These are phyloP conservation scores for Plectosphaerella sp. DNA, from an alignment of 2,329 filamentous ascomycete species.

Conservation along the genomic window DNA sequence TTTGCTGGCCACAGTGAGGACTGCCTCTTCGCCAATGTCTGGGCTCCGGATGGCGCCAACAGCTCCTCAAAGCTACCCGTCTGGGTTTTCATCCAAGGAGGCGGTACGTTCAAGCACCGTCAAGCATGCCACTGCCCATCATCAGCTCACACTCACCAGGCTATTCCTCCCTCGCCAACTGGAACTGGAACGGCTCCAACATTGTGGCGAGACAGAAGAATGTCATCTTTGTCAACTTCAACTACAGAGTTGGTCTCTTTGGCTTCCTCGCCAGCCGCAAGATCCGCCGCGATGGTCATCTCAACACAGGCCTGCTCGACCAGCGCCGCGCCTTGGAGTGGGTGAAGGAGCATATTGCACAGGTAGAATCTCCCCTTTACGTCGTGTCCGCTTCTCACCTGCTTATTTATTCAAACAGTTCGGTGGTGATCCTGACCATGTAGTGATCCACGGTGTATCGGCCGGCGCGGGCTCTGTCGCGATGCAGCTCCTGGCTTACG, in stretches of 20 bases:
- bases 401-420: constrained; percentile 28
- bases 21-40: constrained; percentile 66
- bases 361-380: constrained; percentile 22
- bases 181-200: constrained; percentile 45
- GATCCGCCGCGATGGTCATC: constrained; percentile 47
- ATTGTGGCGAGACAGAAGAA: constrained; percentile 35
- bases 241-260: constrained; percentile 58
- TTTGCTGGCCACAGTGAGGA: constrained; percentile 44
- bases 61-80: constrained; percentile 57
- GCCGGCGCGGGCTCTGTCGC: constrained; percentile 56
- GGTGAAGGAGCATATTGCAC: constrained; percentile 54
- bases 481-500: constrained; percentile 43
- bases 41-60: constrained; percentile 52
- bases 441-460: constrained; percentile 58
- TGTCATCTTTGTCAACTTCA: constrained; percentile 56
- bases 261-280: constrained; percentile 58
- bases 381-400: background rate
- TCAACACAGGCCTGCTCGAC: constrained; percentile 62
- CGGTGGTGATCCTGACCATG: constrained; percentile 53
- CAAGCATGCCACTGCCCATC: background rate
- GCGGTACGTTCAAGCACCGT: constrained; percentile 11
- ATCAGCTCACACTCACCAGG: constrained; percentile 20
- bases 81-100: constrained; percentile 55
- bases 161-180: constrained; percentile 42
- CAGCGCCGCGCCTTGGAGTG: constrained; percentile 57